Evolutionary conservation across 352 stramenopile genomes (phyloP).

Genomic region (Elongisporangium undulatum): DNA sequence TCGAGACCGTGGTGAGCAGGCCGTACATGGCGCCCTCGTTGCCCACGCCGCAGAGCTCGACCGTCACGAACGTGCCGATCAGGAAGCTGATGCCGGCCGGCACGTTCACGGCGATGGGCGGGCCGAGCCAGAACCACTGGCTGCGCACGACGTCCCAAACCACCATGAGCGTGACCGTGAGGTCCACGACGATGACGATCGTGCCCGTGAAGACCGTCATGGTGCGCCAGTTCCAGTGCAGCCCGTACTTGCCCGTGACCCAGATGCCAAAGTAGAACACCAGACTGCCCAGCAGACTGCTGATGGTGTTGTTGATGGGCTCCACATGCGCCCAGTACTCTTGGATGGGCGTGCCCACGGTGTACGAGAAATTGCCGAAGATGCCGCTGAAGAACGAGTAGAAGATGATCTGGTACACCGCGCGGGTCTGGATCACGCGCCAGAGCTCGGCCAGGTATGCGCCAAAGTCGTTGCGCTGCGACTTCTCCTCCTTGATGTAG

Average conservation of each 20-base stretch:
- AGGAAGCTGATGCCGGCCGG: slow-evolving; percentile 25
- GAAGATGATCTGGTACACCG: slow-evolving; percentile 32
- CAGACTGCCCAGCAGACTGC: slow-evolving; percentile 17
- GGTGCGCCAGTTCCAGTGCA: slow-evolving; percentile 35
- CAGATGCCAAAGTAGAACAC: slow-evolving; percentile 21
- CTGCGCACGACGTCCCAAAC: slow-evolving; percentile 29
- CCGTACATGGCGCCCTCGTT: slow-evolving; percentile 35
- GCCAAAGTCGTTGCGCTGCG: slow-evolving; percentile 10
- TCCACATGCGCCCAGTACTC: slow-evolving; percentile 26
- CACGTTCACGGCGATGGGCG: slow-evolving; percentile 20
- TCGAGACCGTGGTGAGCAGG: slow-evolving; percentile 26
- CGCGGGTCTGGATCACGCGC: slow-evolving; percentile 25
- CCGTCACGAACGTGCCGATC: slow-evolving; percentile 22
- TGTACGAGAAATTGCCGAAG: slow-evolving; percentile 27
- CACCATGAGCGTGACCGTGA: slow-evolving; percentile 15
- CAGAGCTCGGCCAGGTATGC: slow-evolving; percentile 31
- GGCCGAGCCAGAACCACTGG: slow-evolving; percentile 29
- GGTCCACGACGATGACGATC: slow-evolving; percentile 19
- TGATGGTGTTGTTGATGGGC: slow-evolving; percentile 25
- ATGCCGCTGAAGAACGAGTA: slow-evolving; percentile 32
- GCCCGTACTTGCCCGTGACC: slow-evolving; percentile 22
- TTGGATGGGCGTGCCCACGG: slow-evolving; percentile 15
- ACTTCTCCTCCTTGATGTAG: slow-evolving; percentile 43
- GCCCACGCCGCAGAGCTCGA: slow-evolving; percentile 33
- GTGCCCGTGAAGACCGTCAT: slow-evolving; percentile 22